Base-by-base conservation (phyloP, 805 yeast species). In the Maudiozyma turicensis region DNA sequence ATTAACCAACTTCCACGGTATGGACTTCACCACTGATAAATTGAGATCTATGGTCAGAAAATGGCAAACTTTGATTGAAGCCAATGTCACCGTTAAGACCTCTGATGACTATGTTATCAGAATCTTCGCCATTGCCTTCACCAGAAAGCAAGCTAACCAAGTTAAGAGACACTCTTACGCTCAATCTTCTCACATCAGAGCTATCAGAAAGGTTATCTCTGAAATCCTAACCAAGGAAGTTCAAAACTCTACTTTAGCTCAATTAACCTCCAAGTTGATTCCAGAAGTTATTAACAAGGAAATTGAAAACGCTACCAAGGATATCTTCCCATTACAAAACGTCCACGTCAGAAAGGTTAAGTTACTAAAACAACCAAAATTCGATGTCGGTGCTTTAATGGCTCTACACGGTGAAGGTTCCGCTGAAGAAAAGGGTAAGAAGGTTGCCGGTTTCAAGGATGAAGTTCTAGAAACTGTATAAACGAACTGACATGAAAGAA, bases 231-330 rank as follows among this genome's bases (percentile, higher is more conserved):
- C 85, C 73, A 87, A 95, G 76, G 97, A 90, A 80, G 96, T 90
- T 59, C 78, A 93, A 59, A 85, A 84, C 82, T 86, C 86, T 59
- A 90, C 98, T 60, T 81, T 90, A 71, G 87, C 96, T 71, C 96
- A 90, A 79, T 85, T 90, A 72, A 88, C 95, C 63, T 80, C 95
- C 71, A 90, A 91, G 81, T 86, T 90, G 77, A 90, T 90, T 66
- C 97, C 97, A 71, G 98, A 90, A 80, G 95, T 90, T 64, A 89
- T 90, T 72, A 95, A 95, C 71, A 91, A 95, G 77, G 97, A 91
- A 77, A 90, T 90, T 68, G 95, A 89, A 79, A 90, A 89, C 81
- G 81, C 95, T 59, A 86, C 96, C 61, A 88, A 84, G 75, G 77
- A 86, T 66, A 86, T 90, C 78, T 89, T 78, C 84, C 98, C 98